Base-by-base conservation (phyloP, 2,329 filamentous ascomycete species). In the Hypoxylon sp. region DNA sequence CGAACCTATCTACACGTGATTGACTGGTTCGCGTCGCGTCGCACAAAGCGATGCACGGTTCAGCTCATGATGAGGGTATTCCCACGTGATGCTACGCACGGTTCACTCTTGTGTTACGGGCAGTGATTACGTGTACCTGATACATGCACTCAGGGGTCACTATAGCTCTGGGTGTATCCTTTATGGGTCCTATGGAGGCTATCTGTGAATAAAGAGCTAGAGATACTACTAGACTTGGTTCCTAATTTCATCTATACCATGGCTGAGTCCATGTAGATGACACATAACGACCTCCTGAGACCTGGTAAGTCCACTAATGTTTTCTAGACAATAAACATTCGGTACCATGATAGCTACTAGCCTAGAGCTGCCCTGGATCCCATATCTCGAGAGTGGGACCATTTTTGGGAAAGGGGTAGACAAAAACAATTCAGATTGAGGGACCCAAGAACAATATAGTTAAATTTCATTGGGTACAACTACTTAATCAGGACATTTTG, bases 1-100 rank as follows among this genome's bases (percentile, higher is more conserved):
- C 43, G 13, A 52, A 14, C 3, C 30, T 61, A 70, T 63, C 55
- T 53, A 38, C 59, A 70, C 50, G 61, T 66, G 55, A 60, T 10
- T 43, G 10, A 3, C 25, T 25, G 25, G 25, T 25, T n/a, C n/a
- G n/a, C n/a, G n/a, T n/a, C n/a, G 9, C 28, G 28, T 30, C 6
- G 28, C 28, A 30, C 28, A 30, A 30, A 7, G 28, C 6, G 28
- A 30, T 30, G 25, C 25, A 21, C 49, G 28, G 28, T 38, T 32
- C 49, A 36, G 17, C 30, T 32, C 9, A 6, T 11, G 17, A 14
- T 52, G 30, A 32, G 9, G 10, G 19, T 25, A 32, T 51, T 23
- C n/a, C 21, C 34, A 51, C 34, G 57, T 60, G 46, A 60, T 34
- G 14, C 23, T 17, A 19, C 23, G 45, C 49, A 21, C 11, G 41